Evolutionary conservation across 495 filamentous ascomycete genomes (phyloP).

Genomic region (Talaromyces ruber): DNA sequence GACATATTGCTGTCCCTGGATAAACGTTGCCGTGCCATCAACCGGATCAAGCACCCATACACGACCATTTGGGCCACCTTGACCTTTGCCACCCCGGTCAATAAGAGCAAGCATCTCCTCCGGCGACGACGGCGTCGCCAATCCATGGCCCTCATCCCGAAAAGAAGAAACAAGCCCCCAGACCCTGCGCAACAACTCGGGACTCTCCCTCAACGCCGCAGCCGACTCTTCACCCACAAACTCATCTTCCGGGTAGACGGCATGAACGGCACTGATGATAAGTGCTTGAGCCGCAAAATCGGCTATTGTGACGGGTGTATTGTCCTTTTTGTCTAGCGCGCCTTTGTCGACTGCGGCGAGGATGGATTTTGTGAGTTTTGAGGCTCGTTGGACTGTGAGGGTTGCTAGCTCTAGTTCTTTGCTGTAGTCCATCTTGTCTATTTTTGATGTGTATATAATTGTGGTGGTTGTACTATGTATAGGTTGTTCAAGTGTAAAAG

Average conservation of each 20-base stretch:
- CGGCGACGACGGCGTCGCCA: conserved; percentile 31
- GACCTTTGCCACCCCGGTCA: conserved; percentile 47
- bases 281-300: conserved; percentile 61
- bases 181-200: conserved; percentile 40
- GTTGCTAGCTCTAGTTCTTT: conserved; percentile 42
- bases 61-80: conserved; percentile 25
- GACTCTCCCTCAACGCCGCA: conserved; percentile 40
- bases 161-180: conserved; percentile 38
- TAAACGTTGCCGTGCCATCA: conserved; percentile 61
- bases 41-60: conserved; percentile 67
- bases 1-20: conserved; percentile 55
- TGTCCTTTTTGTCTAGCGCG: conserved; percentile 47
- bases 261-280: conserved; percentile 45
- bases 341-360: conserved; percentile 39
- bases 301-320: conserved; percentile 56
- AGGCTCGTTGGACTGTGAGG: conserved; percentile 45
- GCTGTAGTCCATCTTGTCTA: conserved; percentile 15
- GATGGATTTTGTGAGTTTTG: conserved; percentile 43
- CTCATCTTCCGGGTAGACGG: conserved; percentile 45
- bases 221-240: conserved; percentile 59
- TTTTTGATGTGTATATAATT: background rate
- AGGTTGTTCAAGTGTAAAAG: background rate
- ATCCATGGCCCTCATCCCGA: conserved; percentile 21
- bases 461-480: background rate
- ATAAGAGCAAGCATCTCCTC: conserved; percentile 55